Conservation (phyloP, 768 basidiomycete genomes). For the Suillus subalutaceus region DNA sequence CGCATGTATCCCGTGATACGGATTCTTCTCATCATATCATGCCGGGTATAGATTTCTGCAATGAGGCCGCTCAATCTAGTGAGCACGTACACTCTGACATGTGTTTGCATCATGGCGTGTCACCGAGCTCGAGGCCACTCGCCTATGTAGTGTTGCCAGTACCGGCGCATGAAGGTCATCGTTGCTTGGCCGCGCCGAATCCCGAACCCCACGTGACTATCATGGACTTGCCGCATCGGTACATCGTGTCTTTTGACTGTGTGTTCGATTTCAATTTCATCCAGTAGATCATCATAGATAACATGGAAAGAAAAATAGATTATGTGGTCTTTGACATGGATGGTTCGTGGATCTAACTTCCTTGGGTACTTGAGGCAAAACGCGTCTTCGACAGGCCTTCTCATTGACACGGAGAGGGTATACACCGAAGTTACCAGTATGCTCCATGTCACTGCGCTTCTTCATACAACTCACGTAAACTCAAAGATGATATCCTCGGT, state of each 20-base stretch:
- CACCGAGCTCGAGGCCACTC: not conserved
- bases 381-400: slow-evolving; percentile 48
- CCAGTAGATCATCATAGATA: not conserved
- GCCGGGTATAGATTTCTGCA: not conserved
- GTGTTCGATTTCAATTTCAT: not conserved
- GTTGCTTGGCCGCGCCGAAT: not conserved
- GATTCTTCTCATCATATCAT: not conserved
- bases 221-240: not conserved
- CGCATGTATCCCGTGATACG: not conserved
- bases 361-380: slow-evolving; percentile 8
- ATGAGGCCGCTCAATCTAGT: not conserved
- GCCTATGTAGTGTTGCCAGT: not conserved
- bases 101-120: not conserved
- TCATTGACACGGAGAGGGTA: slow-evolving; percentile 77
- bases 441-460: slow-evolving; percentile 21
- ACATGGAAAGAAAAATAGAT: slow-evolving; percentile 38
- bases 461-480: not conserved
- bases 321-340: slow-evolving; percentile 80
- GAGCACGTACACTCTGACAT: not conserved
- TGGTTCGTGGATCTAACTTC: slow-evolving; percentile 40
- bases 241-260: not conserved
- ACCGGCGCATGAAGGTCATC: not conserved
- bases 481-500: slow-evolving; percentile 69
- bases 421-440: slow-evolving; percentile 81
- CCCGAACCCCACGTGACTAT: not conserved